phyloP scores from a whole-genome alignment of 257 asterid genomes.

The Solanum bulbocastanum region DNA sequence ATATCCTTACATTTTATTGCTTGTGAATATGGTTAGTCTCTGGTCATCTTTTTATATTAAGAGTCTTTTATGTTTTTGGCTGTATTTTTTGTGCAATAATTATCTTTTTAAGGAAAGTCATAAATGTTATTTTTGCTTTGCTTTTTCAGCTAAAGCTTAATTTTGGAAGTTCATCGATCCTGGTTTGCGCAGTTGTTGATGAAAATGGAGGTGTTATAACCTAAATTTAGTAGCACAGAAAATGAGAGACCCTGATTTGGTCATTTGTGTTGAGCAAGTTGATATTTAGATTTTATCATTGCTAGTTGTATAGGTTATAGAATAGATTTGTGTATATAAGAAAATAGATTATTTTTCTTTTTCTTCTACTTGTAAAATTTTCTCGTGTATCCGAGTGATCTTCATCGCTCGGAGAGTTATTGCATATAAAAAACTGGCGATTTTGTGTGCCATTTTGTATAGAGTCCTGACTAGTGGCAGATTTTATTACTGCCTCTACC shows the following conservation, averaged over 20 bases:
- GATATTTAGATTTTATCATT: neutral
- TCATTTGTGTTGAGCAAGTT: constrained; percentile 8
- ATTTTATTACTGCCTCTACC: constrained; percentile 42
- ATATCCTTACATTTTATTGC: constrained; percentile 14
- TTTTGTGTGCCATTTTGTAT: constrained; percentile 28
- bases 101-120: constrained; percentile 5
- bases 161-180: constrained; percentile 25
- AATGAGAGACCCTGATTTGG: constrained; percentile 47
- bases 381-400: constrained; percentile 34
- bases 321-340: constrained; percentile 11
- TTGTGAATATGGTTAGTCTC: constrained; percentile 25
- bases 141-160: constrained; percentile 31
- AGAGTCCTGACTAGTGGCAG: constrained; percentile 60
- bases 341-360: neutral
- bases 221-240: constrained; percentile 10
- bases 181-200: constrained; percentile 23
- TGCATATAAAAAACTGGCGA: constrained; percentile 52
- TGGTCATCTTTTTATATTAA: constrained; percentile 1
- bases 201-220: constrained; percentile 36
- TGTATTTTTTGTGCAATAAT: constrained; percentile 12
- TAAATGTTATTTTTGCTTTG: neutral
- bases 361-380: constrained; percentile 7
- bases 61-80: constrained; percentile 2
- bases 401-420: constrained; percentile 44
- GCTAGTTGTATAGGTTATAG: constrained; percentile 22